These are phyloP conservation scores for Irpex lacteus DNA, from an alignment of 1,284 basidiomycete genomes.

Conservation along the genomic window DNA sequence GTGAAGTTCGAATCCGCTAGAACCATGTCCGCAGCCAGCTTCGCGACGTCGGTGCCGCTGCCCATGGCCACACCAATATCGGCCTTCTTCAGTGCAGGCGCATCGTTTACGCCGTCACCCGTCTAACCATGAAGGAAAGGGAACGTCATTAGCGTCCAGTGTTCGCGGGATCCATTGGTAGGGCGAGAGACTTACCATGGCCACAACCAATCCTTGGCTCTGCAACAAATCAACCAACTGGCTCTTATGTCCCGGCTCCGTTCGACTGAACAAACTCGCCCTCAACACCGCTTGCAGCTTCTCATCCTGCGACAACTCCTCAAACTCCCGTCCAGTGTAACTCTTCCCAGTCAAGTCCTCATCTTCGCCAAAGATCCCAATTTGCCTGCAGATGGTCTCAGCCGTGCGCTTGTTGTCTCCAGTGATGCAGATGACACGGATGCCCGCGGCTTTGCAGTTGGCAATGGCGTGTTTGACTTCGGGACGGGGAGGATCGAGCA, in stretches of 20 bases:
- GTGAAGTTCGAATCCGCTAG: slow-evolving; percentile 88
- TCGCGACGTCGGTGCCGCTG: slow-evolving; percentile 97
- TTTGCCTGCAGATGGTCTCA: slow-evolving; percentile 94
- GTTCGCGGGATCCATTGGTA: background rate
- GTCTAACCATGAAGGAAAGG: slow-evolving; percentile 44
- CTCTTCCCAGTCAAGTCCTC: slow-evolving; percentile 90
- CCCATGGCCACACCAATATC: slow-evolving; percentile 99
- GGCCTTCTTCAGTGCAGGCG: slow-evolving; percentile 94
- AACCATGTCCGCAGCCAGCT: slow-evolving; percentile 96
- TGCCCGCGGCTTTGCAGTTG: slow-evolving; percentile 91
- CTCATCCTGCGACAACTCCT: slow-evolving; percentile 76
- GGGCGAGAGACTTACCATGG: slow-evolving; percentile 70
- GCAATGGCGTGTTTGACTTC: slow-evolving; percentile 88
- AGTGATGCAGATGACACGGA: slow-evolving; percentile 96
- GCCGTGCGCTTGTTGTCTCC: slow-evolving; percentile 99
- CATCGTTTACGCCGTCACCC: slow-evolving; percentile 96
- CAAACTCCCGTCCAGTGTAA: slow-evolving; percentile 92
- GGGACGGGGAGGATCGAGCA: slow-evolving; percentile 97
- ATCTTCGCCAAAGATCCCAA: slow-evolving; percentile 85
- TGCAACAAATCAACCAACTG: slow-evolving; percentile 96
- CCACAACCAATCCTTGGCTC: slow-evolving; percentile 89
- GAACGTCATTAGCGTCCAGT: slow-evolving; percentile 11
- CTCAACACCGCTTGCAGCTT: slow-evolving; percentile 84
- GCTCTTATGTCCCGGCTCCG: slow-evolving; percentile 94
- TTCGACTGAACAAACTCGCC: slow-evolving; percentile 89